Evolutionary conservation across 495 filamentous ascomycete species (phyloP), one percentile per base, ranked within the genome.

Genomic region (Ascobolus immersus): DNA sequence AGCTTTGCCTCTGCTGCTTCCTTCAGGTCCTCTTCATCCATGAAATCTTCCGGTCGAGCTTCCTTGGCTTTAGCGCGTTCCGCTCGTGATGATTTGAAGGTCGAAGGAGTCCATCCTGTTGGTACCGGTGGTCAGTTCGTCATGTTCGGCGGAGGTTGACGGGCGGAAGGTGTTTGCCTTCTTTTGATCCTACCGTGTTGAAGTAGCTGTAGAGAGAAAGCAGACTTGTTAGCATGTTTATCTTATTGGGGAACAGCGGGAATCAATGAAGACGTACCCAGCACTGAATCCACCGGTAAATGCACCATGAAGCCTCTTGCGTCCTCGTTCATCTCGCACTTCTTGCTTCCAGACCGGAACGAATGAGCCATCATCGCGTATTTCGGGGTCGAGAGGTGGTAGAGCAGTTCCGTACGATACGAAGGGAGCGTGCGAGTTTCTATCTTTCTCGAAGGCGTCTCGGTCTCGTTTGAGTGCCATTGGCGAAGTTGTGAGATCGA

Each of bases 261-360:
- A 19, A 12, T 13, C 18, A n/a, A 18, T 35, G 20, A 8, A 31
- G 19, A 38, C 65, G 56, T 67, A 81, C 74, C 86, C 86, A 55
- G 86, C 89, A 56, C 80, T 91, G 51, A 75, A 96, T 17, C 86
- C 86, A 41, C 86, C 86, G 11, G 82, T 94, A 45, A 96, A 96
- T 42, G 86, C 86, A 39, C 86, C 86, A 51, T 96, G 86, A 3
- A 96, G 58, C 28, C 86, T 68, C 53, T 90, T 89, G 43, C 79
- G 64, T 17, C 86, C 86, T 36, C 71, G 69, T 53, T 94, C 89
- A 55, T 96, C 86, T 27, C 70, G 77, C 45, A 91, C 82, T 54
- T 91, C 80, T 57, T 96, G 86, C 53, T 93, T 90, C 86, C 86
- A 94, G 7, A 91, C 52, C 0, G 86, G 86, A 17, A 89, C 68